Evolutionary conservation across 2,329 filamentous ascomycete genomes (phyloP).

Genomic region (Ophiostoma triangulosporum): DNA sequence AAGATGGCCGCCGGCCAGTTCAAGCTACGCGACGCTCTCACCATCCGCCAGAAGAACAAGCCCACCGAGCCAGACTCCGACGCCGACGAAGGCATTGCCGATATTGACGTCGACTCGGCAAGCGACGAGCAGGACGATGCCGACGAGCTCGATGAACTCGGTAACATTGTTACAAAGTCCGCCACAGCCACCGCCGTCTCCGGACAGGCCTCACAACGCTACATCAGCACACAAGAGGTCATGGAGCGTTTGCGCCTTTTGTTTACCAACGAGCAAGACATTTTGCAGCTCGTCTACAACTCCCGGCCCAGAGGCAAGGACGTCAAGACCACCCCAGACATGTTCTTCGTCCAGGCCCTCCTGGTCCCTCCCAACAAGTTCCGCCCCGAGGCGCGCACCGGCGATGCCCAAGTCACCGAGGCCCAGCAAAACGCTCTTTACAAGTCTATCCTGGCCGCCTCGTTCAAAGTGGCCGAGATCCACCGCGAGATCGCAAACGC

Average conservation of each 20-base stretch:
- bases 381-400: constrained; percentile 73
- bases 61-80: not conserved
- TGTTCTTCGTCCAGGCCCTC: constrained; percentile 85
- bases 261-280: constrained; percentile 76
- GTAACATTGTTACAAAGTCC: constrained; percentile 41
- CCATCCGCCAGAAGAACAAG: not conserved
- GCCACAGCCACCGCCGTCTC: constrained; percentile 15
- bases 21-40: constrained; percentile 50
- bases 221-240: constrained; percentile 73
- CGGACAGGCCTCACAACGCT: constrained; percentile 36
- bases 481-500: constrained; percentile 50
- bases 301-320: constrained; percentile 49
- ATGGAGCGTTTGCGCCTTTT: constrained; percentile 63
- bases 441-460: constrained; percentile 67
- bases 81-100: constrained; percentile 56
- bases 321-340: constrained; percentile 55
- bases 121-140: constrained; percentile 13
- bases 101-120: constrained; percentile 40
- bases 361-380: constrained; percentile 88
- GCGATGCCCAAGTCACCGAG: constrained; percentile 70
- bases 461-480: constrained; percentile 60
- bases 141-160: constrained; percentile 36
- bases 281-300: constrained; percentile 75
- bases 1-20: constrained; percentile 61
- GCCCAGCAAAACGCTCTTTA: constrained; percentile 80